Evolutionary conservation across 352 stramenopile species (phyloP).

Genomic region (Pythium guiyangense): DNA sequence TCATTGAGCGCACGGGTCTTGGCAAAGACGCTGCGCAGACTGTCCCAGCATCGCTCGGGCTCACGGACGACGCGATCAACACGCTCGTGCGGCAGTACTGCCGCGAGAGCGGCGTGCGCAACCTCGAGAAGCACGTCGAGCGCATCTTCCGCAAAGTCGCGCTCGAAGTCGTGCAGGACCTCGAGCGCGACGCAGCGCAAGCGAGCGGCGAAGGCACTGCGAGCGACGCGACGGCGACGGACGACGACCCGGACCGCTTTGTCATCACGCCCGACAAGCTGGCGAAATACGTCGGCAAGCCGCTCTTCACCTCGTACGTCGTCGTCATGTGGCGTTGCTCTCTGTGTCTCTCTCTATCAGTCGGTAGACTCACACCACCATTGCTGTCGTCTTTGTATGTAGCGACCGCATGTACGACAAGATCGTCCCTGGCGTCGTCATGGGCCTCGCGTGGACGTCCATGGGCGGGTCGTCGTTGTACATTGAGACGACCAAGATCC

Average conservation of each 20-base stretch:
- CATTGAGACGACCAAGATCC: slow-evolving; percentile 92
- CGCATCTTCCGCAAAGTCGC: slow-evolving; percentile 98
- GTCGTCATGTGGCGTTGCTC: neutral
- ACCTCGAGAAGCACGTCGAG: slow-evolving; percentile 97
- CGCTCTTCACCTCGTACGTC: slow-evolving; percentile 93
- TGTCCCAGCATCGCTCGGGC: slow-evolving; percentile 81
- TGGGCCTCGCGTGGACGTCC: slow-evolving; percentile 98
- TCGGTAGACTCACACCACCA: too few species aligned
- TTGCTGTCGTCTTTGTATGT: neutral
- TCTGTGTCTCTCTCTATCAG: too few species aligned
- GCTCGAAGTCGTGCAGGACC: slow-evolving; percentile 93
- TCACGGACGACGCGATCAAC: slow-evolving; percentile 93
- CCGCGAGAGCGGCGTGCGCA: slow-evolving; percentile 96
- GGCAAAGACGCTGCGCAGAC: slow-evolving; percentile 43
- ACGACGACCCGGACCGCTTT: slow-evolving; percentile 68
- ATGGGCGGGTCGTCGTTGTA: slow-evolving; percentile 99
- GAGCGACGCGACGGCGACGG: slow-evolving; percentile 1
- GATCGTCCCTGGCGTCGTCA: slow-evolving; percentile 94
- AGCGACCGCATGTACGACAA: slow-evolving; percentile 97
- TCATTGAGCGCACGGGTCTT: slow-evolving; percentile 90
- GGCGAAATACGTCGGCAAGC: slow-evolving; percentile 97
- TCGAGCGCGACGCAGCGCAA: slow-evolving; percentile 38
- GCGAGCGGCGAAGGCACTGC: slow-evolving; percentile 29
- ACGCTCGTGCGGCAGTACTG: slow-evolving; percentile 92
- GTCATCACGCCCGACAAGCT: slow-evolving; percentile 93